Evolutionary conservation across 1,284 basidiomycete genomes (phyloP), one percentile per base, ranked within the genome.

Genomic region (Cystobasidium pallidum): DNA sequence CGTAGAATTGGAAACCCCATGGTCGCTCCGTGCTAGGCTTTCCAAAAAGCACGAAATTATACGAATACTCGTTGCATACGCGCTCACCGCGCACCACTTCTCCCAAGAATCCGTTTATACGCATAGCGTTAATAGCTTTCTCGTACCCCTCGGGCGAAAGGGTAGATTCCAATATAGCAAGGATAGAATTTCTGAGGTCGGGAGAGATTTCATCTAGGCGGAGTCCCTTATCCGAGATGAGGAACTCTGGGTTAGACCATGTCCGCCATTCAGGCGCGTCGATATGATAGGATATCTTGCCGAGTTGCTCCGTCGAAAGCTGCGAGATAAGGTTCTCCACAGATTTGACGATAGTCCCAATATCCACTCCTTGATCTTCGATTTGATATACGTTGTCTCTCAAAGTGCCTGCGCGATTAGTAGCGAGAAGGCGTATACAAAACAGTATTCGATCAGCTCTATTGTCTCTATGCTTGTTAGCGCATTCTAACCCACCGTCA

Each of bases 1-100:
- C 80, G 63, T 81, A 81, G 74, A 81, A 80, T 7, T 77, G 77
- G 58, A 70, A 81, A 0, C 80, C 80, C 80, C 80, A 81, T 0
- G 79, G 79, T 8, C 59, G 54, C 2, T 75, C 77, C 11, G 74
- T 52, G 8, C 75, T 77, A 1, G 79, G 78, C 4, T 57, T 61
- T 26, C 67, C 67, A 26, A 70, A 70, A n/a, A 70, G 55, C 7
- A 47, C 54, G 62, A 81, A 80, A 71, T 81, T 81, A 77, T 81
- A 81, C 3, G 77, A 78, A 74, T 81, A 77, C 68, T 76, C 66
- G 75, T 81, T 81, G 52, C 80, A 76, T 11, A 81, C 79, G 4
- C 41, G 51, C 45, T 75, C 74, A 8, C 80, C 80, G 65, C 78
- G 74, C 54, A 81, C 78, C 52, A 81, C 77, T 66, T 81, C 71